These are phyloP conservation scores for Eucalyptus viminalis DNA, from an alignment of 345 rosid species.

Conservation along the genomic window DNA sequence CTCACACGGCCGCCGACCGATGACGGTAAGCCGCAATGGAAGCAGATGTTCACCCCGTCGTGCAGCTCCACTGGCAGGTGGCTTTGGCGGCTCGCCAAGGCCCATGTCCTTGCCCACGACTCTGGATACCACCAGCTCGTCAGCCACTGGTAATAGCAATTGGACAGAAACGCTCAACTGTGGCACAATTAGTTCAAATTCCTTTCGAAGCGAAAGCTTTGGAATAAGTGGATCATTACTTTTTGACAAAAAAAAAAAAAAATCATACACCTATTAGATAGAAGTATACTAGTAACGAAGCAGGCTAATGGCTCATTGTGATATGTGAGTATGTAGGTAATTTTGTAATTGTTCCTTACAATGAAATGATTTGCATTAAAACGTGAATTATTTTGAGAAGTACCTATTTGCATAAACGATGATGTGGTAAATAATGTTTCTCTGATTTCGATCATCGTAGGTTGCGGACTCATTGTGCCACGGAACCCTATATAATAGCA, in stretches of 20 bases:
- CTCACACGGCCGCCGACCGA: constrained; percentile 35
- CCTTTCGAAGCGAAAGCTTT: too few species aligned
- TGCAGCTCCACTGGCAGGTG: constrained; percentile 34
- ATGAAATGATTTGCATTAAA: not conserved
- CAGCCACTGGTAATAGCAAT: constrained; percentile 44
- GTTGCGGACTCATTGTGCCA: constrained; percentile 57
- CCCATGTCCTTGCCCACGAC: constrained; percentile 56
- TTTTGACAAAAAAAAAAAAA: not conserved
- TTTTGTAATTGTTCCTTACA: not conserved
- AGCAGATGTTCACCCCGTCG: constrained; percentile 26
- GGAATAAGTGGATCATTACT: not conserved
- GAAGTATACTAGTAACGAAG: not conserved
- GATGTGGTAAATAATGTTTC: not conserved
- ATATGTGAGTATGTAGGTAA: not conserved
- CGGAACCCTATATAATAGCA: constrained; percentile 65
- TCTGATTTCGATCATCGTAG: constrained; percentile 2
- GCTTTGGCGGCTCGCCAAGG: constrained; percentile 72
- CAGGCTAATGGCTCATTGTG: not conserved
- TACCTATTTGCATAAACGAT: not conserved
- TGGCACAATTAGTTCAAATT: too few species aligned
- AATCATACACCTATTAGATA: not conserved
- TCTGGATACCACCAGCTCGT: constrained; percentile 58
- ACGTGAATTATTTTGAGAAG: not conserved
- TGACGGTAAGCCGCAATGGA: constrained; percentile 57
- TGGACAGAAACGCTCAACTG: too few species aligned